Evolutionary conservation across 768 basidiomycete genomes (phyloP), one percentile per base, ranked within the genome.

Genomic region (Xerocomellus chrysenteron): DNA sequence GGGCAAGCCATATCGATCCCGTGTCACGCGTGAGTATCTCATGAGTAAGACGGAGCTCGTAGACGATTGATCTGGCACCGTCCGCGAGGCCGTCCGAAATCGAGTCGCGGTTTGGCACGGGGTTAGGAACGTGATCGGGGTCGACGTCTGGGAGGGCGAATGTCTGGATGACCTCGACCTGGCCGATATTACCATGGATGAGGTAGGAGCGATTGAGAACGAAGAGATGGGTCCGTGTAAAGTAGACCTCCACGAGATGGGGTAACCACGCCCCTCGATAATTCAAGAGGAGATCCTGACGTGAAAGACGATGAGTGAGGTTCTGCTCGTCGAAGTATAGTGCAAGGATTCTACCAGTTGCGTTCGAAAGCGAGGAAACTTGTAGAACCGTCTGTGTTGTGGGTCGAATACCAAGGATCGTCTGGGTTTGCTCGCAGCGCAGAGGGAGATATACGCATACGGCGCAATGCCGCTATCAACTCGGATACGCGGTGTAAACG

Each of bases 11-110:
- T 12, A 51, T 5, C 2, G 56, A 65, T 7, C 48, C 32, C 8
- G 48, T 52, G 35, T 57, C 44, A 5, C 55, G 56, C n/a, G 55
- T 48, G 51, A 54, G 45, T 6, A 32, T 21, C 43, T 68, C 65
- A 14, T 67, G 65, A 7, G 55, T 67, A 21, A 65, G 57, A n/a
- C 65, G 62, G 43, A 66, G 62, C 30, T 65, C 59, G 36, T 5
- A 8, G 36, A 61, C 52, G 24, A 21, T 14, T 0, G 48, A 40
- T 26, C 2, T 30, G 4, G 26, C 2, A 8, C 6, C 24, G 28
- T 32, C 24, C 17, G 19, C 46, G 16, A 17, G 35, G 21, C 17
- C 35, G 28, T 42, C 28, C 13, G 30, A 4, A 42, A 13, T n/a
- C 16, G 46, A 16, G 17, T 52, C 41, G 26, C 6, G 42, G 32